Percentiles rank a stretch among this genome's conserved stretches.
Conservation (phyloP, 106 monocot genomes). For the Acorus calamus region DNA sequence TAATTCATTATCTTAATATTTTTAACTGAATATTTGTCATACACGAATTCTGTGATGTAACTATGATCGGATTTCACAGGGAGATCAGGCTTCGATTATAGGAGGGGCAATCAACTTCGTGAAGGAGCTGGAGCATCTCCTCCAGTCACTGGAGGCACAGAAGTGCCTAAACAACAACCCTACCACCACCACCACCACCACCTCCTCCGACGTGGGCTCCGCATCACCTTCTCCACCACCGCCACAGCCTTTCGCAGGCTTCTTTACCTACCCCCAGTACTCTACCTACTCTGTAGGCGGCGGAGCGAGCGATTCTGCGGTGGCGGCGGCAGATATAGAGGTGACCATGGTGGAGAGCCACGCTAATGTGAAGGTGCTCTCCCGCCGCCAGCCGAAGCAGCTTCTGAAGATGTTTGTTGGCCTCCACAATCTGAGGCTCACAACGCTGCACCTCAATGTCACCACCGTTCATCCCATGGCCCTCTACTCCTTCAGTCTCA, state of each 20-base stretch:
- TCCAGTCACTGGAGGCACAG: slow-evolving; percentile 38
- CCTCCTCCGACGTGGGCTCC: too few relatives aligned
- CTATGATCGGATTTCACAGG: slow-evolving; percentile 7
- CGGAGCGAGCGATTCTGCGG: not conserved
- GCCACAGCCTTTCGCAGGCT: slow-evolving; percentile 16
- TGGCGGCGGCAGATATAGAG: slow-evolving; percentile 36
- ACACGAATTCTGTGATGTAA: too few relatives aligned
- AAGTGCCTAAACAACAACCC: slow-evolving; percentile 9
- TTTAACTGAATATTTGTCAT: too few relatives aligned
- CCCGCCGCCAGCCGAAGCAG: slow-evolving; percentile 37
- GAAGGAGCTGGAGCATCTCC: slow-evolving; percentile 54
- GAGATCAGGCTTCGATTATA: slow-evolving; percentile 60
- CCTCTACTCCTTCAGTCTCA: slow-evolving; percentile 59
- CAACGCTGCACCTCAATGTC: slow-evolving; percentile 45
- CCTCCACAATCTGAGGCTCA: slow-evolving; percentile 30
- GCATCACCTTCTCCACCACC: slow-evolving; percentile 1
- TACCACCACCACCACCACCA: not conserved
- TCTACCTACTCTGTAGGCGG: slow-evolving; percentile 3
- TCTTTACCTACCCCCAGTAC: slow-evolving; percentile 47
- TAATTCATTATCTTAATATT: too few relatives aligned
- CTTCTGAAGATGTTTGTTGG: slow-evolving; percentile 34
- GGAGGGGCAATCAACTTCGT: slow-evolving; percentile 70
- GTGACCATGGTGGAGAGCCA: slow-evolving; percentile 55
- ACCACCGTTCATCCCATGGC: slow-evolving; percentile 39
- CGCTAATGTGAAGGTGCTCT: slow-evolving; percentile 46